Evolutionary conservation across 78 protist species (phyloP).

Genomic region (Capsaspora owczarzaki): DNA sequence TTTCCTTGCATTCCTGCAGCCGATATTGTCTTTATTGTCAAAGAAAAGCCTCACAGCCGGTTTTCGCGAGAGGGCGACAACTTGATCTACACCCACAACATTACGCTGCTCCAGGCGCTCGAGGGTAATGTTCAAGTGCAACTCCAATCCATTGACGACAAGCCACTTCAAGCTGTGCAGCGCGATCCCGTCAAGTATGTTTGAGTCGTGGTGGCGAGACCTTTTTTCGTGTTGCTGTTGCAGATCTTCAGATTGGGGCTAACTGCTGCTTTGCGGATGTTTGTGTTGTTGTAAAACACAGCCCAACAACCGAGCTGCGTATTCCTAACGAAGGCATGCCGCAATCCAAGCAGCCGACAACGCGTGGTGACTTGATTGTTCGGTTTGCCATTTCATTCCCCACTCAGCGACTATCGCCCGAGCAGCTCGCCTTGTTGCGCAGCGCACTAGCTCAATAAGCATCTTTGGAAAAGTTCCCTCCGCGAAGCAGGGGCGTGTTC

Average conservation of each 20-base stretch:
- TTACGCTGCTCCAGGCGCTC: constrained; percentile 31
- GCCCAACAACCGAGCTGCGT: not conserved
- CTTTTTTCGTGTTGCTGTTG: not conserved
- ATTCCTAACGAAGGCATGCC: not conserved
- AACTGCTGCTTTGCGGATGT: not conserved
- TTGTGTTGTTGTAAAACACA: not conserved
- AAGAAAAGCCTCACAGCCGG: constrained; percentile 31
- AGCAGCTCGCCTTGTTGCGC: no score
- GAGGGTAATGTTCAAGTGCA: constrained; percentile 5
- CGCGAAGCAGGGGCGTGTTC: no score
- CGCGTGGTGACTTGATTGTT: not conserved
- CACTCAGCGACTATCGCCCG: no score
- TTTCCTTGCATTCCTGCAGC: constrained; percentile 10
- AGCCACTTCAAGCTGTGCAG: constrained; percentile 3
- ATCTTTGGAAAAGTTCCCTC: no score
- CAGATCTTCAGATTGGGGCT: not conserved
- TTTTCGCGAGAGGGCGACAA: constrained; percentile 37
- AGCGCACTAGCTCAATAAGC: no score
- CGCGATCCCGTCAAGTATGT: not conserved
- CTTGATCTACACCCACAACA: constrained; percentile 6
- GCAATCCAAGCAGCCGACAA: not conserved
- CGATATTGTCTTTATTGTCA: constrained; percentile 43
- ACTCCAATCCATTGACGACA: constrained; percentile 11
- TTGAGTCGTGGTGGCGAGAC: not conserved
- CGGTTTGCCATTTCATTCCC: not conserved